These are phyloP conservation scores for Colletotrichum kahawae DNA, from an alignment of 2,329 filamentous ascomycete genomes.

Conservation along the genomic window DNA sequence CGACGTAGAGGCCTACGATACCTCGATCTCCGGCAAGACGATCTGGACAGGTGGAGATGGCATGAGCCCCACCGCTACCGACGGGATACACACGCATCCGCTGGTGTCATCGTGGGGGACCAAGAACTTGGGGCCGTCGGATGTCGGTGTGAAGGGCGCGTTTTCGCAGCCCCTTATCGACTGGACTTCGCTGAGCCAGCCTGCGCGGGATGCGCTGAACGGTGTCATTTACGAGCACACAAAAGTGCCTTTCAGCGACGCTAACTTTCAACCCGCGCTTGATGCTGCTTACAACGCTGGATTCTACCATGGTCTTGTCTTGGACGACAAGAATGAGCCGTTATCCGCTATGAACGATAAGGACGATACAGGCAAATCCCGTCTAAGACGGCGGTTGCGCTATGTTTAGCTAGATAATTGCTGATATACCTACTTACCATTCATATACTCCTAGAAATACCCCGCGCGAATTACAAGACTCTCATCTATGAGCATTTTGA, in stretches of 20 bases:
- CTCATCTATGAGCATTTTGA: no score
- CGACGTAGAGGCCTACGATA: background rate
- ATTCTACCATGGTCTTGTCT: background rate
- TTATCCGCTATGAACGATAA: background rate
- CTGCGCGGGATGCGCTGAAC: background rate
- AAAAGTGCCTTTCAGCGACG: background rate
- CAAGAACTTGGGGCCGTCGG: background rate
- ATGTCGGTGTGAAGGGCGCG: background rate
- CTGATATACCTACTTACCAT: no score
- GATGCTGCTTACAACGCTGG: background rate
- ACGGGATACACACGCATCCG: background rate
- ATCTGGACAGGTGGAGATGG: background rate
- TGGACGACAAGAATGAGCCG: background rate
- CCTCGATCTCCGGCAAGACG: background rate
- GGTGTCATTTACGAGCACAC: background rate
- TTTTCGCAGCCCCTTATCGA: background rate
- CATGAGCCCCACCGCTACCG: background rate
- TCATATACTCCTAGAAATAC: no score
- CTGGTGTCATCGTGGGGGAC: background rate
- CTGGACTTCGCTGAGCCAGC: background rate
- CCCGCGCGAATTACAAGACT: no score
- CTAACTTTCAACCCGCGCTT: background rate
- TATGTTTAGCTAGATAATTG: background rate
- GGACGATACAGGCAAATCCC: background rate
- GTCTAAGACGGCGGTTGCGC: background rate